phyloP scores from a whole-genome alignment of 305 asterid species.

The Fraxinus albicans region DNA sequence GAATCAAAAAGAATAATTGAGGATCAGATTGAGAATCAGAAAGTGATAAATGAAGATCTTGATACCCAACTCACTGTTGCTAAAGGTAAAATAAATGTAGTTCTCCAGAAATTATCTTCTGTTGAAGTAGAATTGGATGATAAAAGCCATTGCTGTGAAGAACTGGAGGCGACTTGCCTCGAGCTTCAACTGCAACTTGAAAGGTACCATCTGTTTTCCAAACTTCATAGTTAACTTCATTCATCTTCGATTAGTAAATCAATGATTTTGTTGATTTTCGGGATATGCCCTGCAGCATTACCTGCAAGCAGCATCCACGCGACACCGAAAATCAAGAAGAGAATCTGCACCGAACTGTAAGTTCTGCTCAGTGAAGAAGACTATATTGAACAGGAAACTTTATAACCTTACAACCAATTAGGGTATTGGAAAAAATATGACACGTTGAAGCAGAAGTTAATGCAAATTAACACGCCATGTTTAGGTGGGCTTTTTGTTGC shows the following conservation, averaged over 20 bases:
- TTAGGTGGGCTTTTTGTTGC: not conserved
- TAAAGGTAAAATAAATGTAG: constrained; percentile 46
- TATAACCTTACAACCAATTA: not conserved
- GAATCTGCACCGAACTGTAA: constrained; percentile 57
- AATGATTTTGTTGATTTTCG: not conserved
- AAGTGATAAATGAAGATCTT: constrained; percentile 61
- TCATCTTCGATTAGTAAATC: not conserved
- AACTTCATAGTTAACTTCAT: not conserved
- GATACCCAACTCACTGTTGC: constrained; percentile 65
- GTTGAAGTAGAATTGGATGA: constrained; percentile 69
- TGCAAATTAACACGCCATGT: not conserved
- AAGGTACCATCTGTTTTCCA: constrained; percentile 43
- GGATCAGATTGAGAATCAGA: constrained; percentile 66
- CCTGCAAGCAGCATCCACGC: constrained; percentile 30
- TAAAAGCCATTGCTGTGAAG: constrained; percentile 64
- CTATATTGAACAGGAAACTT: not conserved
- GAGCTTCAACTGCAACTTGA: constrained; percentile 69
- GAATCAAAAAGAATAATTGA: constrained; percentile 51
- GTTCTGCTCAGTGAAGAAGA: constrained; percentile 19
- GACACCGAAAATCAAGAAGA: constrained; percentile 37
- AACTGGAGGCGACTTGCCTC: constrained; percentile 70
- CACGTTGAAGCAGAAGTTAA: not conserved
- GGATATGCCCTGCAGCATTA: constrained; percentile 34
- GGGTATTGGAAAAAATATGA: not conserved
- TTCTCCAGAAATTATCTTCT: constrained; percentile 55